A percentile compares a stretch with the other conserved stretches of the same genome.
These are phyloP conservation scores for Sesbania bispinosa DNA, from an alignment of 306 rosid species.

Conservation along the genomic window DNA sequence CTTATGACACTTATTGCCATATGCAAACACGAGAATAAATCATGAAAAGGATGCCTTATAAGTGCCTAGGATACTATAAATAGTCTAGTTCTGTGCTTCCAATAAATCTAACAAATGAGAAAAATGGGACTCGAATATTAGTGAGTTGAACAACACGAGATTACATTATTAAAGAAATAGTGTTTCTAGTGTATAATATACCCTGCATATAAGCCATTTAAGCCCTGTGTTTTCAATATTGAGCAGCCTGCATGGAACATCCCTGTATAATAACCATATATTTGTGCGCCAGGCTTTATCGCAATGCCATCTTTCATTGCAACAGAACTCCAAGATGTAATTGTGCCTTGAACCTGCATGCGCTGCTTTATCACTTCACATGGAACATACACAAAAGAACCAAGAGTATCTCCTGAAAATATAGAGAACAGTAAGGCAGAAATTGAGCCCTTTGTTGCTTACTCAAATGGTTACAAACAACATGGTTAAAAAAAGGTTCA, in stretches of 20 bases:
- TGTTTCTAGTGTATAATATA: conserved; percentile 31
- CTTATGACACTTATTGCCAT: neutral
- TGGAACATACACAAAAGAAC: conserved; percentile 93
- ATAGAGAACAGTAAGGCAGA: conserved; percentile 24
- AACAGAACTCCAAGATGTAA: conserved; percentile 62
- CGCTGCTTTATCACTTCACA: conserved; percentile 93
- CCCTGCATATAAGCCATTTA: conserved; percentile 90
- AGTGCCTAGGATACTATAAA: neutral
- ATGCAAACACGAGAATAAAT: neutral
- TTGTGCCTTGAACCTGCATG: conserved; percentile 92
- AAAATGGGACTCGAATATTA: neutral
- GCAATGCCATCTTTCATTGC: conserved; percentile 44
- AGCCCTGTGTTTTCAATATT: conserved; percentile 77
- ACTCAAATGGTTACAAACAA: conserved; percentile 17
- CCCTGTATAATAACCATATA: conserved; percentile 79
- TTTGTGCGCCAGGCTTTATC: conserved; percentile 47
- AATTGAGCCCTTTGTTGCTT: conserved; percentile 19
- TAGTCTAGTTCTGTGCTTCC: neutral
- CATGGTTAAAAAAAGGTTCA: conserved; percentile 2
- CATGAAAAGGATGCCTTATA: neutral
- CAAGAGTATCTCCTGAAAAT: conserved; percentile 85
- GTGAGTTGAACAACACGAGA: conserved; percentile 7
- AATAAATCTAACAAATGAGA: neutral
- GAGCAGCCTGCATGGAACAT: conserved; percentile 81
- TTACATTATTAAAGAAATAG: neutral